Evolutionary conservation across 371 early-diverging fungal genomes (phyloP).

Genomic region (Mucor saturninus): DNA sequence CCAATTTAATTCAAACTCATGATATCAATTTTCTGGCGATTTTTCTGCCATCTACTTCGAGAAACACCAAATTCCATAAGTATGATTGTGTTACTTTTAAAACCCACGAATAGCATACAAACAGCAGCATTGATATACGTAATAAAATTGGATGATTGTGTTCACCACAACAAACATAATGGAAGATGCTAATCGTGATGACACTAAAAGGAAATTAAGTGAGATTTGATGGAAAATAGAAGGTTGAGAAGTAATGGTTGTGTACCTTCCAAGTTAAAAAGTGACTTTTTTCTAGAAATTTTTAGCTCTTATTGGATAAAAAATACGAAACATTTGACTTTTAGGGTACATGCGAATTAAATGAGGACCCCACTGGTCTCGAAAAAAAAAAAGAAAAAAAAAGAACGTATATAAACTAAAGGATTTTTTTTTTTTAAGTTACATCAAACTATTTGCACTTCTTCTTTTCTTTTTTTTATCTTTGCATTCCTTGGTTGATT

Average conservation of each 20-base stretch:
- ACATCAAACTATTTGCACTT: neutral
- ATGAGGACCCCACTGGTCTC: neutral
- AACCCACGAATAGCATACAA: no score
- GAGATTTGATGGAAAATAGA: slow-evolving; percentile 31
- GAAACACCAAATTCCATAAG: no score
- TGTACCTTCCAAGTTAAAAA: slow-evolving; percentile 14
- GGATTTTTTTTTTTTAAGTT: neutral
- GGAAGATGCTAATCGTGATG: neutral
- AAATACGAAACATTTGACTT: slow-evolving; percentile 9
- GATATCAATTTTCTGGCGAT: no score
- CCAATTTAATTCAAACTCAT: no score
- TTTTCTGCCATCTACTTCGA: no score
- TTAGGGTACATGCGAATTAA: slow-evolving; percentile 11
- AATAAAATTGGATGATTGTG: neutral
- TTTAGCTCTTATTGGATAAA: slow-evolving; percentile 23
- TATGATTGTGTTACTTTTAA: no score
- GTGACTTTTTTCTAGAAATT: slow-evolving; percentile 24
- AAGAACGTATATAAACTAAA: neutral
- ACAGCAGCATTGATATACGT: no score
- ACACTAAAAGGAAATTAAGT: no score
- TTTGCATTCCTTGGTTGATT: neutral
- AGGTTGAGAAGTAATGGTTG: slow-evolving; percentile 6
- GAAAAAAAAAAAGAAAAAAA: neutral
- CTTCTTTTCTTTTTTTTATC: neutral
- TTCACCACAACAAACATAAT: no score